Base-by-base conservation (phyloP, 1,139 yeast species). In the Geotrichum aggregatum region DNA sequence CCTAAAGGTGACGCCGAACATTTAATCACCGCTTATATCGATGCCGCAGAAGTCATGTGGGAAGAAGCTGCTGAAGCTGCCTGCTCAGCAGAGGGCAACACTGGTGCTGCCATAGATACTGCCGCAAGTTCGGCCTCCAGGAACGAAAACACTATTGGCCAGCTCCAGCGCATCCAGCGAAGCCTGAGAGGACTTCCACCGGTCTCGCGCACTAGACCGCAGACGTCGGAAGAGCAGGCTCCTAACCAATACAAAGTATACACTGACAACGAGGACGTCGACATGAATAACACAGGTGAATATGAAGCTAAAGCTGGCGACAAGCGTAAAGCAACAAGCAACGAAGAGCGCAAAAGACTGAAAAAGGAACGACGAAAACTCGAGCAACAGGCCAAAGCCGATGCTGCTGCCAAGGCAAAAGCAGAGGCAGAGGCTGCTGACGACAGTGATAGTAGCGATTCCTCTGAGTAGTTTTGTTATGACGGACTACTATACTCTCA, bases 181-280 rank as follows among this genome's bases (percentile, higher is more conserved):
- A 86, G 82, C 62, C 76, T 84, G 61, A 73, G 86, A 63, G 92
- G 92, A 1, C 76, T 84, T 56, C 88, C 91, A 4, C 89, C 89
- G 19, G 65, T 76, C 56, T 68, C 67, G 60, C 58, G 64, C 61
- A 28, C 22, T 24, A 24, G 28, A 24, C 28, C 28, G 8, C 31
- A 39, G 34, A 24, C 46, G 18, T 16, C 31, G 14, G 28, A 31
- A 18, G 61, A 50, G 63, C 58, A 34, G 59, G 33, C 30, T 26
- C 7, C 36, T 45, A 47, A 24, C 5, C 26, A 28, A 36, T n/a
- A 36, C 26, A 14, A 34, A 19, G 55, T 49, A 33, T 40, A 47
- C 13, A 31, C 21, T 18, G 49, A 38, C 1, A 47, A 41, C 13
- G 56, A 47, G 16, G 45, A 44, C 47, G 31, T 34, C 31, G 57